phyloP scores from a whole-genome alignment of 2,329 filamentous ascomycete genomes.

The Microcyclospora pomicola region DNA sequence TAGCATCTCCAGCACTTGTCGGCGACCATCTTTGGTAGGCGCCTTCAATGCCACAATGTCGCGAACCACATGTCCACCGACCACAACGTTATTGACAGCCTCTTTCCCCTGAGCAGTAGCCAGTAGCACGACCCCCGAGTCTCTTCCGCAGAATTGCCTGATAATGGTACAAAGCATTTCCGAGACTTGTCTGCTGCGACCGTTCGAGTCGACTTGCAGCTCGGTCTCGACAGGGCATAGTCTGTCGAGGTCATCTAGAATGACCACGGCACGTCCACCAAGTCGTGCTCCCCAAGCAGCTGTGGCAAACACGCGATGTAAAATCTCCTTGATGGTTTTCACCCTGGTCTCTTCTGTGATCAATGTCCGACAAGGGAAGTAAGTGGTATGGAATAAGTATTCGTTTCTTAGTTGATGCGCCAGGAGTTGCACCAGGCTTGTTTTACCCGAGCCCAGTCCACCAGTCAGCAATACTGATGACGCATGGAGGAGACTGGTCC shows the following conservation, averaged over 20 bases:
- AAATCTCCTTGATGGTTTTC: conserved; percentile 77
- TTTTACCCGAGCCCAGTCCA: conserved; percentile 81
- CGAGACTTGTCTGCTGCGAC: conserved; percentile 79
- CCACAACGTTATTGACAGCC: conserved; percentile 73
- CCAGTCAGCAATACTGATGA: conserved; percentile 86
- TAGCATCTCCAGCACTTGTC: conserved; percentile 70
- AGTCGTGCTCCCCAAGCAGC: conserved; percentile 84
- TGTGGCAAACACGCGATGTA: conserved; percentile 71
- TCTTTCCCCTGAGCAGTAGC: conserved; percentile 91
- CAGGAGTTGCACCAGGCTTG: conserved; percentile 61
- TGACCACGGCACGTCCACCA: conserved; percentile 68
- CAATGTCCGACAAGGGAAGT: conserved; percentile 74
- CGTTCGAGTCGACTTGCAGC: conserved; percentile 86
- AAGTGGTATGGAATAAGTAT: conserved; percentile 66
- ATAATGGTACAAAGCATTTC: conserved; percentile 76
- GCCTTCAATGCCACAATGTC: conserved; percentile 85
- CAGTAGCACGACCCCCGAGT: conserved; percentile 71
- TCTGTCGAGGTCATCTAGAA: conserved; percentile 86
- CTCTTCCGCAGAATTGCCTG: conserved; percentile 65
- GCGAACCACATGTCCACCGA: conserved; percentile 81
- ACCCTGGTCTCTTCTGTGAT: conserved; percentile 85
- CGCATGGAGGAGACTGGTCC: conserved; percentile 64
- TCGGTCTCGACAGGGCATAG: conserved; percentile 90
- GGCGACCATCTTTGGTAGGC: conserved; percentile 78
- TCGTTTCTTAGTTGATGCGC: conserved; percentile 59